phyloP scores from a whole-genome alignment of 441 rosid genomes.

The Aleurites moluccanus region DNA sequence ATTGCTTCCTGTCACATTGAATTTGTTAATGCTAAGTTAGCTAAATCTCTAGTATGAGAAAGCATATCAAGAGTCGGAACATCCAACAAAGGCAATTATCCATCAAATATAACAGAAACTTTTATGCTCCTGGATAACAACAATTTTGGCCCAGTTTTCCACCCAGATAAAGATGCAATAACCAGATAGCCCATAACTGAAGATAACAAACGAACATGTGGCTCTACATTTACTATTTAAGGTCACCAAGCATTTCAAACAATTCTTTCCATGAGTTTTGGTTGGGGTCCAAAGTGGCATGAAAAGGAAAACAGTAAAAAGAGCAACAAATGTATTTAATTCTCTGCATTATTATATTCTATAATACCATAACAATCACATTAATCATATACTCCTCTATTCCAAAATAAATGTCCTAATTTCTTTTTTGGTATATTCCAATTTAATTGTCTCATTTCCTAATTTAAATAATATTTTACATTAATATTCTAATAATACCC shows the following conservation, averaged over 20 bases:
- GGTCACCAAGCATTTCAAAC: slow-evolving; percentile 13
- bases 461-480: too few species aligned
- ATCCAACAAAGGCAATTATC: not conserved
- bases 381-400: too few species aligned
- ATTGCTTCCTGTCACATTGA: slow-evolving; percentile 62
- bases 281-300: not conserved
- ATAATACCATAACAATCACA: not conserved
- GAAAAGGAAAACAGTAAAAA: not conserved
- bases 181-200: not conserved
- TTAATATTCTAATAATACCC: too few species aligned
- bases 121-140: not conserved
- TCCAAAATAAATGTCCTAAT: too few species aligned
- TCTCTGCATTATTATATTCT: not conserved
- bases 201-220: not conserved
- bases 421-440: too few species aligned
- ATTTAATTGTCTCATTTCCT: too few species aligned
- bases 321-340: not conserved
- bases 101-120: not conserved
- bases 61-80: not conserved
- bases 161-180: not conserved
- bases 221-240: not conserved
- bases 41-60: not conserved
- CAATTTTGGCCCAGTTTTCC: not conserved
- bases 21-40: slow-evolving; percentile 15
- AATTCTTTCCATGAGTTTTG: not conserved